phyloP scores from a whole-genome alignment of 2,329 filamentous ascomycete genomes.

The Eutypa lata region DNA sequence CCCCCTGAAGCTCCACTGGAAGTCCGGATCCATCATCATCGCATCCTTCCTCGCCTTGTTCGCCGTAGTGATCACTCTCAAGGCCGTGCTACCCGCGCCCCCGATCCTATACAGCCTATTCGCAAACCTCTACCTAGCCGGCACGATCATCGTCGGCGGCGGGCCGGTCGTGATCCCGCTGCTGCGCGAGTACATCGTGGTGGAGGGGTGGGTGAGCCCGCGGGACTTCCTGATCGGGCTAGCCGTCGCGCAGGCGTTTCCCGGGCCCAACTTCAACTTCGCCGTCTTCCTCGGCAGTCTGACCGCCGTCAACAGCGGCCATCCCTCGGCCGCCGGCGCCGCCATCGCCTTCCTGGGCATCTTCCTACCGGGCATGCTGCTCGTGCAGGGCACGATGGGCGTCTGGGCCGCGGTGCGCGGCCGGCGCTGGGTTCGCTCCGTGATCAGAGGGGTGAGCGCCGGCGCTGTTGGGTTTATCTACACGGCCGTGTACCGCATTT shows the following conservation, averaged over 20 bases:
- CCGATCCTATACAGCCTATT: constrained; percentile 60
- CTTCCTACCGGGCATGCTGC: constrained; percentile 47
- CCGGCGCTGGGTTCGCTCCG: constrained; percentile 43
- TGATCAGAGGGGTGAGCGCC: constrained; percentile 56
- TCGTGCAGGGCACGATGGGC: constrained; percentile 50
- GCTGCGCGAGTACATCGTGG: constrained; percentile 60
- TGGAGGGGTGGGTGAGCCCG: constrained; percentile 65
- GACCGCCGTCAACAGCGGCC: constrained; percentile 37
- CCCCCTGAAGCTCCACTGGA: constrained; percentile 42
- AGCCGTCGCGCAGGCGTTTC: constrained; percentile 68
- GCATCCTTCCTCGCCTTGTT: constrained; percentile 54
- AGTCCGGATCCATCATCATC: constrained; percentile 39
- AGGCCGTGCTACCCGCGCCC: constrained; percentile 35
- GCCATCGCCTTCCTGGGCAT: constrained; percentile 51
- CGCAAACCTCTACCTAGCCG: constrained; percentile 70
- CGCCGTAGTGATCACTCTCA: constrained; percentile 50
- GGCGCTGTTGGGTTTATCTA: constrained; percentile 60
- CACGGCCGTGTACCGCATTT: constrained; percentile 61
- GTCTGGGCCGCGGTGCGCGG: constrained; percentile 51
- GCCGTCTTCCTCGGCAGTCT: constrained; percentile 54
- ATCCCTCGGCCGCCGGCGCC: constrained; percentile 42
- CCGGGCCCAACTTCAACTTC: constrained; percentile 56
- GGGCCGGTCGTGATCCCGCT: constrained; percentile 65
- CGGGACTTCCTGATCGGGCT: constrained; percentile 72
- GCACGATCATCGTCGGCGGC: constrained; percentile 65